A percentile compares a stretch with the other conserved stretches of the same genome.
These are phyloP conservation scores for Spatholobus suberectus DNA, from an alignment of 306 rosid species.

Conservation along the genomic window DNA sequence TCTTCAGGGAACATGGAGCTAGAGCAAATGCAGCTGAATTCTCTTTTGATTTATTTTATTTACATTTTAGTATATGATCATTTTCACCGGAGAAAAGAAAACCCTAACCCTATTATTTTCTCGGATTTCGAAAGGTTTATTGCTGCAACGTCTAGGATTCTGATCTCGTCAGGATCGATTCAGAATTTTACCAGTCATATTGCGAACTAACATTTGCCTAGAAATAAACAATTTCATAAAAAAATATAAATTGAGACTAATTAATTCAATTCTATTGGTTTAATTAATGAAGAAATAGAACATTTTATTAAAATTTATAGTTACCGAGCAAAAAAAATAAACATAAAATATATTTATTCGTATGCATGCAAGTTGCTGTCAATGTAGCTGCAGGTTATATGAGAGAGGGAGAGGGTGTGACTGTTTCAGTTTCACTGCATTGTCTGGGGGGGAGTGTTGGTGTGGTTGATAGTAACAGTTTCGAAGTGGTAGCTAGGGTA, in stretches of 20 bases:
- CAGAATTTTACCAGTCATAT: conserved; percentile 39
- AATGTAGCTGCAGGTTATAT: conserved; percentile 48
- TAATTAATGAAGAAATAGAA: conserved; percentile 20
- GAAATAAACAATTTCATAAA: background rate
- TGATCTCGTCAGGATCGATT: conserved; percentile 43
- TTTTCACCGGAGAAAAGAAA: conserved; percentile 19
- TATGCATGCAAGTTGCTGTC: conserved; percentile 53
- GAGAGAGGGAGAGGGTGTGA: conserved; percentile 37
- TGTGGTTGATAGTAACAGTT: conserved; percentile 50
- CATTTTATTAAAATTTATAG: background rate
- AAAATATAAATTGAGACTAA: background rate
- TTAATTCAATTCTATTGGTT: background rate
- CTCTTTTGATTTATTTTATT: background rate
- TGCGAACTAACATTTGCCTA: conserved; percentile 8
- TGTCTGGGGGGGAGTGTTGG: conserved; percentile 51
- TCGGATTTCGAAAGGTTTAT: conserved; percentile 18
- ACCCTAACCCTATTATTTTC: conserved; percentile 44
- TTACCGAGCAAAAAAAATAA: background rate
- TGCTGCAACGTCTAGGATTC: conserved; percentile 36
- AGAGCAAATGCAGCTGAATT: conserved; percentile 30
- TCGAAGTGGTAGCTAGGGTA: conserved; percentile 32
- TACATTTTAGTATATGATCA: background rate
- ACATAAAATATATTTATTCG: background rate
- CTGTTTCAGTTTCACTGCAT: conserved; percentile 54
- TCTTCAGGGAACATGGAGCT: conserved; percentile 14